Base-by-base conservation (phyloP, 257 asterid genomes). In the Salvia rosmarinus region DNA sequence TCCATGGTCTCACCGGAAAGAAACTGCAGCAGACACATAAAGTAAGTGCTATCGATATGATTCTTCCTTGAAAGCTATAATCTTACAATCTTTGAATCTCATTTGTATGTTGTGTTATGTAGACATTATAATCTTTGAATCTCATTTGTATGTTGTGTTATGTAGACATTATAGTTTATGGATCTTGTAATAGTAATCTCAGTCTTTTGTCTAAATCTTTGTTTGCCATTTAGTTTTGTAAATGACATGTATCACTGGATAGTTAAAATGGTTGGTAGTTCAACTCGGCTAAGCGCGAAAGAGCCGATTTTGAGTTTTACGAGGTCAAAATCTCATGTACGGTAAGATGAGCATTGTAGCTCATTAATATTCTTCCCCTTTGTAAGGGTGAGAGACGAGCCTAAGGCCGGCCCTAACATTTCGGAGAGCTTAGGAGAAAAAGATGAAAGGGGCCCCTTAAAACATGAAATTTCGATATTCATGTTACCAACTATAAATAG, bases 111-210 rank as follows among this genome's bases (percentile, higher is more conserved):
- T 61, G 50, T 51, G 79, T 65, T 43, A 51, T 62, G 47, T 58
- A 57, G 49, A 30, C 61, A 20, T 60, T 47, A 16, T n/a, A n/a
- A n/a, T n/a, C n/a, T n/a, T n/a, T n/a, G n/a, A n/a, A n/a, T n/a
- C n/a, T n/a, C 14, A 54, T 44, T 68, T 64, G 43, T 23, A 6
- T 43, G 44, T 17, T 61, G 50, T 51, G 79, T 65, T 43, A 51
- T 62, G 47, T 58, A 57, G 49, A 30, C 61, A 20, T 60, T 47
- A 16, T 61, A 49, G 47, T 35, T 30, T 67, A 61, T 71, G 62
- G 32, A 42, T 63, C 63, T 68, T 72, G 71, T 64, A 30, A 32
- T 37, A 72, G 55, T 51, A n/a, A 51, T n/a, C 51, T 44, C 11
- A 52, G 47, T 63, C 11, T 39, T 52, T 2, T 55, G n/a, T 69